Conservation (phyloP, 257 asterid genomes). For the Solanum chmielewskii region DNA sequence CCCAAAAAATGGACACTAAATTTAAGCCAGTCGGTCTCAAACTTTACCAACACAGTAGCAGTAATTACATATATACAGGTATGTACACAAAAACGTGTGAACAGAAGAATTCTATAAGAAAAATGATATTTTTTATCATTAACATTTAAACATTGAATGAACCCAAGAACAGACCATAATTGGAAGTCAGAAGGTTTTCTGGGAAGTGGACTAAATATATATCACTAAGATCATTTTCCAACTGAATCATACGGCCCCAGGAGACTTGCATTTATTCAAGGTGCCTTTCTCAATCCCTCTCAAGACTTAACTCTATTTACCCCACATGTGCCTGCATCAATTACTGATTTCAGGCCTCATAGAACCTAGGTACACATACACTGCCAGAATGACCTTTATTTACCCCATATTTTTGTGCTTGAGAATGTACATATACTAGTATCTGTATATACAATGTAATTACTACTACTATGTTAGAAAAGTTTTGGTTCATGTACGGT, state of each 20-base stretch:
- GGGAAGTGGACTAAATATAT: not conserved
- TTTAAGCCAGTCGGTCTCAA: not conserved
- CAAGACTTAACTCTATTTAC: not conserved
- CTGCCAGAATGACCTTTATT: not conserved
- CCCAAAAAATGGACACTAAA: not conserved
- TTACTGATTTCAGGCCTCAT: not conserved
- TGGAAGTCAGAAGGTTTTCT: not conserved
- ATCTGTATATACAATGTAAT: not conserved
- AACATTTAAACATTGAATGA: not conserved
- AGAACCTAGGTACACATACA: not conserved
- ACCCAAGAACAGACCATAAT: not conserved
- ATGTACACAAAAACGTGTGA: not conserved
- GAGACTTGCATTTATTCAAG: not conserved
- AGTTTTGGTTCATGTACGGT: not conserved
- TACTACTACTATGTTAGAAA: not conserved
- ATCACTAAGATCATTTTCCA: not conserved
- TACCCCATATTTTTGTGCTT: not conserved
- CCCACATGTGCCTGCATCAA: not conserved
- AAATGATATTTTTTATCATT: not conserved
- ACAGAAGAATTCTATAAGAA: not conserved
- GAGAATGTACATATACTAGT: not conserved
- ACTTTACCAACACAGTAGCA: not conserved
- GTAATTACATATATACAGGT: not conserved
- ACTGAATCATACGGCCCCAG: not conserved
- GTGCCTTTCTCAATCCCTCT: not conserved